Evolutionary conservation across 2,329 filamentous ascomycete species (phyloP), one percentile per base, ranked within the genome.

Genomic region (Sclerotinia borealis): DNA sequence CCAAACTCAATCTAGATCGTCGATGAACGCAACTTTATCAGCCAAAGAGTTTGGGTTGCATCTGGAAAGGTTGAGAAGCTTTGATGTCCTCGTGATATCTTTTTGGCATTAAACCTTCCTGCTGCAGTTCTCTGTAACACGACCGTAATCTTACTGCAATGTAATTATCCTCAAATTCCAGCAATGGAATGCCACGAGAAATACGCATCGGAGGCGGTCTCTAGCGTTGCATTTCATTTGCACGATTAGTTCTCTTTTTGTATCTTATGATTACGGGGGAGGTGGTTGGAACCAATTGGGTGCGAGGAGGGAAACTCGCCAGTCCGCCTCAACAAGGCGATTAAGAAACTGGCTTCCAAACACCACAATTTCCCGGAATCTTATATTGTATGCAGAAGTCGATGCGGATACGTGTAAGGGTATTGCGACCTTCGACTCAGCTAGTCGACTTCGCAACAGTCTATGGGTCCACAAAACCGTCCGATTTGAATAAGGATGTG

Each of bases 101-200:
- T 41, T 29, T 48, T 63, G 41, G 60, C 51, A 49, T 58, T 8
- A 58, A 63, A 58, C 9, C 13, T 58, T 49, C 60, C 51, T 63
- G 27, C 60, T 58, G 60, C 49, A 41, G 51, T 49, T 56, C 47
- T 41, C 36, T 29, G 60, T 63, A 58, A 63, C 60, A 58, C 60
- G 27, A 39, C 51, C 52, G 29, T 45, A 25, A 34, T 58, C 54
- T 37, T 39, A 17, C 36, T 39, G 43, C 51, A 50, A 63, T 63
- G 45, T 58, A 58, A 58, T 63, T 58, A 34, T 3, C 43, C 60
- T 48, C 36, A 47, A 36, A 31, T 48, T 58, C 51, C 60, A 63
- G 41, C 51, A 58, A 58, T 47, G 36, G 39, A 25, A 63, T 63
- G 60, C 60, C 60, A 63, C 51, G 60, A 63, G 60, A 63, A 25